Percentiles rank a stretch among this genome's conserved stretches.
These are phyloP conservation scores for Tetradesmus obliquus DNA, from an alignment of 139 green algal species.

Conservation along the genomic window DNA sequence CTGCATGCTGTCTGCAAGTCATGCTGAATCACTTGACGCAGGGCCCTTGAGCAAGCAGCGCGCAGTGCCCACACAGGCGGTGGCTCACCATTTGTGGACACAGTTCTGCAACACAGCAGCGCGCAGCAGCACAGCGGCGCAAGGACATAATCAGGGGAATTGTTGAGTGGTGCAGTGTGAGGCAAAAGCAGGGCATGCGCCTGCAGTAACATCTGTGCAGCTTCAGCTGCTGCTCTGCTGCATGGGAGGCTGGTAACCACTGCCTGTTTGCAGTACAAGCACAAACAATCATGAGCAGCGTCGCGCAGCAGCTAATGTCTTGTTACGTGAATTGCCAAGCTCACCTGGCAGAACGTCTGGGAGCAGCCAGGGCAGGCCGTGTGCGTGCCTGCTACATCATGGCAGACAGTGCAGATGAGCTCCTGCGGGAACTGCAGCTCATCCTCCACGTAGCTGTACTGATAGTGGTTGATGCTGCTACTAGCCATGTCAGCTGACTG, in stretches of 20 bases:
- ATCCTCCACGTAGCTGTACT: constrained; percentile 17
- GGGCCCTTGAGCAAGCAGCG: not conserved
- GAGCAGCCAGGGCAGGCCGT: constrained; percentile 31
- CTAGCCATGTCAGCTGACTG: not conserved
- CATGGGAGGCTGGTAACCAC: too few species aligned
- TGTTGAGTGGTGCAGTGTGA: too few species aligned
- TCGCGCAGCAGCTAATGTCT: not conserved
- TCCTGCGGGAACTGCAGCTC: constrained; percentile 1
- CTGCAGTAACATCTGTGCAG: too few species aligned
- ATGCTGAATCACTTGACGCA: not conserved
- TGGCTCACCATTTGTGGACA: constrained; percentile 17
- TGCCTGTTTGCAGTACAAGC: not conserved
- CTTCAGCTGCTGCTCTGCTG: too few species aligned
- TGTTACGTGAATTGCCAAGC: not conserved
- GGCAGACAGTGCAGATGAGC: constrained; percentile 43
- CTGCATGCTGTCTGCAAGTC: not conserved
- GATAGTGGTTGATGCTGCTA: not conserved
- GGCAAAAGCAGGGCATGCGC: too few species aligned
- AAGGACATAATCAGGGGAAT: not conserved
- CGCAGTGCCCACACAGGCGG: not conserved
- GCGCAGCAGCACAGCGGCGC: not conserved
- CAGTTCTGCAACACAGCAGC: not conserved
- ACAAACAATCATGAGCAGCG: not conserved
- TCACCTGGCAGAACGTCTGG: constrained; percentile 39
- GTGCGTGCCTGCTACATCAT: constrained; percentile 34